Conservation (phyloP, 352 stramenopile genomes). For the Phytophthora sansomeana region DNA sequence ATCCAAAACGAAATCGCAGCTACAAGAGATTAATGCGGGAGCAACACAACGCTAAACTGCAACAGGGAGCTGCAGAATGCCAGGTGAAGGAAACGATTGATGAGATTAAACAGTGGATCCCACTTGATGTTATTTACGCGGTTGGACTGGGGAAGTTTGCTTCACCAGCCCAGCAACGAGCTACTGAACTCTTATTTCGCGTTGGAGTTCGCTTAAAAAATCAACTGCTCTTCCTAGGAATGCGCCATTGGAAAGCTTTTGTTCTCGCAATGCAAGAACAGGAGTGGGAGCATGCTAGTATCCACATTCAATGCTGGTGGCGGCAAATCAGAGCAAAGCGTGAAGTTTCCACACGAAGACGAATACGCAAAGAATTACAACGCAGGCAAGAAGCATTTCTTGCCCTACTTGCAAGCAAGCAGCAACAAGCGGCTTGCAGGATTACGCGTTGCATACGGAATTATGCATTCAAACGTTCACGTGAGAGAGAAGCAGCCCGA, state of each 20-base stretch:
- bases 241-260: conserved; percentile 55
- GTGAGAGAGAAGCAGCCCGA: conserved; percentile 11
- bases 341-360: conserved; percentile 34
- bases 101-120: conserved; percentile 66
- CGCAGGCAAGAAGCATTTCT: conserved; percentile 54
- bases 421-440: conserved; percentile 49
- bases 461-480: conserved; percentile 17
- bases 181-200: conserved; percentile 51
- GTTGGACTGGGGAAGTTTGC: conserved; percentile 67
- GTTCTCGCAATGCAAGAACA: conserved; percentile 21
- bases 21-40: conserved; percentile 31
- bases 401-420: conserved; percentile 49
- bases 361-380: conserved; percentile 48
- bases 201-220: conserved; percentile 52
- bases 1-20: conserved; percentile 11
- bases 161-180: conserved; percentile 68
- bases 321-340: conserved; percentile 44
- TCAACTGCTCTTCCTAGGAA: conserved; percentile 49
- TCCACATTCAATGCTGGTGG: conserved; percentile 71
- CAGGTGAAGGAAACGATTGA: conserved; percentile 53
- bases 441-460: conserved; percentile 55
- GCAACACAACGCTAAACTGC: conserved; percentile 7
- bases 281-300: conserved; percentile 12
- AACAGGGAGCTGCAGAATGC: conserved; percentile 36
- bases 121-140: conserved; percentile 73